phyloP scores from a whole-genome alignment of 352 stramenopile species.

The Globisporangium lucens region DNA sequence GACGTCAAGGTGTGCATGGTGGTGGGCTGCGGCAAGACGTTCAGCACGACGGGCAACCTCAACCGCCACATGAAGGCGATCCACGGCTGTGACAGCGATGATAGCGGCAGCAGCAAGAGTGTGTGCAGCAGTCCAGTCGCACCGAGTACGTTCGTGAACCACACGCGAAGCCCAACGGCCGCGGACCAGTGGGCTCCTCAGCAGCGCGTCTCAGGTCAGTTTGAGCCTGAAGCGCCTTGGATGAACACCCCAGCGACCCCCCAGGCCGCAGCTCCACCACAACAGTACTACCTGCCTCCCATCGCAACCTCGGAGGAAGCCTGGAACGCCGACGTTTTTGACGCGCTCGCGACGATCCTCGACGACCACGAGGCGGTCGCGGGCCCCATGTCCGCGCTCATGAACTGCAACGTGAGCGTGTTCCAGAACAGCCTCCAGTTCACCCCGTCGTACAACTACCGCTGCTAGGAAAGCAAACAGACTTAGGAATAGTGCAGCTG shows the following conservation, averaged over 20 bases:
- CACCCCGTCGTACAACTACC: slow-evolving; percentile 2
- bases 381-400: slow-evolving; percentile 1
- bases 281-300: background rate
- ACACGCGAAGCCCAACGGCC: slow-evolving; percentile 3
- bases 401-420: slow-evolving; percentile 10
- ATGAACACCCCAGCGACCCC: background rate
- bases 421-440: slow-evolving; percentile 14
- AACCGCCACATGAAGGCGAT: slow-evolving; percentile 31
- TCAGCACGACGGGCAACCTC: slow-evolving; percentile 55
- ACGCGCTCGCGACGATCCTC: slow-evolving; percentile 11
- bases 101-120: background rate
- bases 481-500: background rate
- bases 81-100: background rate
- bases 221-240: slow-evolving; percentile 9
- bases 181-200: slow-evolving; percentile 7
- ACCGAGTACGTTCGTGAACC: background rate
- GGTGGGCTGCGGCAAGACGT: slow-evolving; percentile 49
- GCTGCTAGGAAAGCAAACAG: background rate
- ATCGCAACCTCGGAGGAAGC: background rate
- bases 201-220: background rate
- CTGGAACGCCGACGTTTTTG: slow-evolving; percentile 12
- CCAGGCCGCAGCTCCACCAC: too few species aligned
- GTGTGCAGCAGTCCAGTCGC: background rate
- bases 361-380: slow-evolving; percentile 1
- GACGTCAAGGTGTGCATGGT: slow-evolving; percentile 32